Evolutionary conservation across 202 grass and related monocot species (phyloP).

Genomic region (Brachypodium distachyon): DNA sequence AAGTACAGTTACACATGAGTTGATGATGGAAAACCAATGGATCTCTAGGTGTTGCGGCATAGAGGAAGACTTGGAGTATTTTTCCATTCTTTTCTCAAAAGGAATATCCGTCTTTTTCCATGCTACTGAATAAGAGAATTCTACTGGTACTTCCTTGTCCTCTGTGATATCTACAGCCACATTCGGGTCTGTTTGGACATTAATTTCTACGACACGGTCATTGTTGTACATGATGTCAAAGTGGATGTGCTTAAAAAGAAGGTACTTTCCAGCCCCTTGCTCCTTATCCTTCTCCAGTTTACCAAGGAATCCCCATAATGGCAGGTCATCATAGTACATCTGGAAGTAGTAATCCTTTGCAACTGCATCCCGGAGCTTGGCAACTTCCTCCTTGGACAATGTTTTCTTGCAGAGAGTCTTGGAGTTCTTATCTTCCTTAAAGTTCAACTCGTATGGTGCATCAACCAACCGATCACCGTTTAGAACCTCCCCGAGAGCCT

Average conservation of each 20-base stretch:
- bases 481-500: slow-evolving; percentile 87
- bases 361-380: slow-evolving; percentile 71
- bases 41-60: slow-evolving; percentile 94
- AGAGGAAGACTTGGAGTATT: slow-evolving; percentile 77
- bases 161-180: slow-evolving; percentile 69
- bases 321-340: slow-evolving; percentile 97
- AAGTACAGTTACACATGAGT: slow-evolving; percentile 80
- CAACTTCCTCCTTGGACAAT: slow-evolving; percentile 47
- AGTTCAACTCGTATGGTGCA: slow-evolving; percentile 82
- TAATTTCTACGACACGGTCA: slow-evolving; percentile 78
- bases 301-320: slow-evolving; percentile 93
- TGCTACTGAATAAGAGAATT: slow-evolving; percentile 84
- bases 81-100: slow-evolving; percentile 86
- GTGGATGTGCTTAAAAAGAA: slow-evolving; percentile 93
- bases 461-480: slow-evolving; percentile 90
- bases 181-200: slow-evolving; percentile 58
- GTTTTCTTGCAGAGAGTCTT: slow-evolving; percentile 67
- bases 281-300: slow-evolving; percentile 75
- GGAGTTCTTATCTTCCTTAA: slow-evolving; percentile 55
- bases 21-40: slow-evolving; percentile 96
- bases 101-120: slow-evolving; percentile 77
- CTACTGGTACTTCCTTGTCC: slow-evolving; percentile 58
- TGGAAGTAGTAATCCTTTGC: slow-evolving; percentile 95
- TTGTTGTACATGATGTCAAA: slow-evolving; percentile 77
- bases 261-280: slow-evolving; percentile 43